These are phyloP conservation scores for Nicotiana otophora DNA, from an alignment of 257 asterid species.

Conservation along the genomic window DNA sequence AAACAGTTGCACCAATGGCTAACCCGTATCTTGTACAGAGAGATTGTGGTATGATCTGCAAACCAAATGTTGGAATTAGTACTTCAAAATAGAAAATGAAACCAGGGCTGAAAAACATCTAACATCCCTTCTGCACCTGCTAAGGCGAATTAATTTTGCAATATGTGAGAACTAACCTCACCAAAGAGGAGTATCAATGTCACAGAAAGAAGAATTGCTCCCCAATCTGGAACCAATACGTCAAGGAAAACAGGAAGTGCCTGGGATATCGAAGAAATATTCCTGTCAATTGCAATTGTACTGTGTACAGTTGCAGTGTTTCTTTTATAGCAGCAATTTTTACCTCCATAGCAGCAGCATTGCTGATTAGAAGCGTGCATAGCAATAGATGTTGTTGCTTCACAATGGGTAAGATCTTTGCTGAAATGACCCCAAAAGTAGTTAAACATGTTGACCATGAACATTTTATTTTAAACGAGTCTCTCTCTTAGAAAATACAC, in stretches of 20 bases:
- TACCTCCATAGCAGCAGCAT: conserved; percentile 86
- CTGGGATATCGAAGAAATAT: conserved; percentile 29
- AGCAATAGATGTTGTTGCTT: conserved; percentile 68
- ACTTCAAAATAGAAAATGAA: neutral
- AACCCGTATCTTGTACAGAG: conserved; percentile 57
- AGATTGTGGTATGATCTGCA: conserved; percentile 38
- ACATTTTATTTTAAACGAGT: too few relatives aligned
- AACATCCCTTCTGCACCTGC: neutral
- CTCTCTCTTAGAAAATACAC: too few relatives aligned
- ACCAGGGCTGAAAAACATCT: neutral
- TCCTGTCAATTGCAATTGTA: neutral
- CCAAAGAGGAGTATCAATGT: conserved; percentile 72
- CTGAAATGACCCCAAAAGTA: conserved; percentile 28
- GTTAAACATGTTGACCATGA: neutral
- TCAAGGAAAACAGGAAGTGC: conserved; percentile 86
- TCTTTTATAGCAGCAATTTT: neutral
- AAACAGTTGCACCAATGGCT: conserved; percentile 60
- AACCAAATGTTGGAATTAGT: neutral
- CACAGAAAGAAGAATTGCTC: conserved; percentile 74
- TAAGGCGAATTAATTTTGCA: neutral
- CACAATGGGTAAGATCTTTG: conserved; percentile 57
- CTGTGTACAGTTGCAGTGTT: neutral
- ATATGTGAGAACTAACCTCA: conserved; percentile 43
- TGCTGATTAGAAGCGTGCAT: conserved; percentile 66
- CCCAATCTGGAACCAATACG: conserved; percentile 52